Evolutionary conservation across 495 filamentous ascomycete species (phyloP).

Genomic region (Apiosordaria backusii): DNA sequence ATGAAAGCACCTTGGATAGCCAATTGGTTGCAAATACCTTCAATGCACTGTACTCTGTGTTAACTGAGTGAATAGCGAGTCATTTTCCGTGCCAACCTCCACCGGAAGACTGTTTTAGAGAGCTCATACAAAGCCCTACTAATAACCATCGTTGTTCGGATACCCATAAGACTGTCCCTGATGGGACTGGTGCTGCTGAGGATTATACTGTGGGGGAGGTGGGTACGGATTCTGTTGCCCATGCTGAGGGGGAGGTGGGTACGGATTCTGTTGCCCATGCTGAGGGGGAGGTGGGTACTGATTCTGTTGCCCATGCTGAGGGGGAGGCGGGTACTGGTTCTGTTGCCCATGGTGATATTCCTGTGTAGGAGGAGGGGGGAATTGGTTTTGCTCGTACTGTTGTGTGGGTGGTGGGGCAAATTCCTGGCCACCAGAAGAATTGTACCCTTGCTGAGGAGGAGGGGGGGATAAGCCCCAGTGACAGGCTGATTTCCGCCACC

Average conservation of each 20-base stretch:
- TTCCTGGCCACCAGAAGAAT: background rate
- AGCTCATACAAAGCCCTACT: background rate
- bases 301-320: conserved; percentile 9
- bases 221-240: conserved; percentile 1
- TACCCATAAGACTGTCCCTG: background rate
- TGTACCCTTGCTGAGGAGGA: conserved; percentile 2
- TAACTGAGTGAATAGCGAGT: too few relatives aligned
- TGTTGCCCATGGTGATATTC: conserved; percentile 15
- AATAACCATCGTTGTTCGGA: background rate
- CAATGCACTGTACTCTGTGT: too few relatives aligned
- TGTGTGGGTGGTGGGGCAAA: conserved; percentile 11
- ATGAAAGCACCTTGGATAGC: too few relatives aligned
- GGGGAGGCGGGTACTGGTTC: background rate
- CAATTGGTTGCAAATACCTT: too few relatives aligned
- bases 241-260: conserved; percentile 7
- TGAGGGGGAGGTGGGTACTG: conserved; percentile 4
- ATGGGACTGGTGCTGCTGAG: conserved; percentile 10
- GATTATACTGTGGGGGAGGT: conserved; percentile 9
- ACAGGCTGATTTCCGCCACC: conserved; percentile 27
- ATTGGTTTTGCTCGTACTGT: conserved; percentile 19
- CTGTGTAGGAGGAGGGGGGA: conserved; percentile 16
- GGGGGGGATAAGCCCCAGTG: conserved; percentile 4
- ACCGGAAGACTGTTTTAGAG: too few relatives aligned
- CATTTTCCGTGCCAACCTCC: too few relatives aligned
- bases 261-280: conserved; percentile 5